phyloP scores from a whole-genome alignment of 495 filamentous ascomycete genomes.

The Aspergillus olivimuriae region DNA sequence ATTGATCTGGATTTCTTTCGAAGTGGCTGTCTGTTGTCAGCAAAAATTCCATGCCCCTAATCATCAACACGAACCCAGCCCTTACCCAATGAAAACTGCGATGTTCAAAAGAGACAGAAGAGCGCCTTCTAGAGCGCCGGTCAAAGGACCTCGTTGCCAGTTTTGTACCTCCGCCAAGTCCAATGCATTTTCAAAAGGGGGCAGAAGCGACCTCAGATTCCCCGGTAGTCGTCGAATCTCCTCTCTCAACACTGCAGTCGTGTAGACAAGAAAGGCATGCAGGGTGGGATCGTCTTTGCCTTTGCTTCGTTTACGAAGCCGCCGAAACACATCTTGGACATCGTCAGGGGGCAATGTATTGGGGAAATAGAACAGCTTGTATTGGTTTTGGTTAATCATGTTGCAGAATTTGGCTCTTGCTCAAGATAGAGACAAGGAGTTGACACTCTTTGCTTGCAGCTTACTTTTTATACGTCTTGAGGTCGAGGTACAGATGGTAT shows the following conservation, averaged over 20 bases:
- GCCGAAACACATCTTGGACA: constrained; percentile 27
- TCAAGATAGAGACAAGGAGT: too few relatives aligned
- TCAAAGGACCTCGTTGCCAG: constrained; percentile 27
- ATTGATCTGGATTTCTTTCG: constrained; percentile 2
- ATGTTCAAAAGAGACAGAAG: constrained; percentile 29
- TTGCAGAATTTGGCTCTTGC: too few relatives aligned
- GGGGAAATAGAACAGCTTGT: constrained; percentile 30
- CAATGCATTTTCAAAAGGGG: constrained; percentile 28
- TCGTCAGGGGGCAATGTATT: constrained; percentile 38
- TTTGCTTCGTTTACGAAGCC: constrained; percentile 33
- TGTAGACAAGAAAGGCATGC: constrained; percentile 27
- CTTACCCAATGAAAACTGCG: constrained; percentile 32
- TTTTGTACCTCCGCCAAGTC: constrained; percentile 22
- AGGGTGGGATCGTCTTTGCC: constrained; percentile 23
- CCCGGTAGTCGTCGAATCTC: constrained; percentile 23
- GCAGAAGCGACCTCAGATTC: not conserved
- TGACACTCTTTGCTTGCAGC: too few relatives aligned
- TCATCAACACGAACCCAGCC: too few relatives aligned
- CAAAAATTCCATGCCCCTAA: too few relatives aligned
- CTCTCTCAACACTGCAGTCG: constrained; percentile 26
- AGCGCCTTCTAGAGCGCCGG: constrained; percentile 29
- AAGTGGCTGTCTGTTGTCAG: constrained; percentile 1
- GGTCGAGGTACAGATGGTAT: too few relatives aligned
- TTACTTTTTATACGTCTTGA: too few relatives aligned
- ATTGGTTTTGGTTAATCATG: not conserved